Evolutionary conservation across 768 basidiomycete genomes (phyloP), one percentile per base, ranked within the genome.

Genomic region (Phylloporus sp.): DNA sequence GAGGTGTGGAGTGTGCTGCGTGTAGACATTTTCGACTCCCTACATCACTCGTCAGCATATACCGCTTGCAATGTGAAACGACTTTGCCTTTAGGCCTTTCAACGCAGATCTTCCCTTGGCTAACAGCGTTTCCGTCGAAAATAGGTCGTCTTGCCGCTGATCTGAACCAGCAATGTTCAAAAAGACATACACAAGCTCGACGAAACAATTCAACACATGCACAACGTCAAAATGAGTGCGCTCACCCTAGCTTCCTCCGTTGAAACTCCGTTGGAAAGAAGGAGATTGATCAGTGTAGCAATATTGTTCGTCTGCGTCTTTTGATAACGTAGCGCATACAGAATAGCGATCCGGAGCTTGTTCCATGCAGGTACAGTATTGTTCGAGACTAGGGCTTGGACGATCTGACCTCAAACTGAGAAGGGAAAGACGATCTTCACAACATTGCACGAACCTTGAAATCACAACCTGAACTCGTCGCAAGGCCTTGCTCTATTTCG

Each of bases 21-120:
- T 99, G 64, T 97, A 99, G 14, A 98, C 94, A 59, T 99, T 99
- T 69, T 99, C 96, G 5, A 98, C 95, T 3, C 96, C 96, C 90
- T 94, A 45, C 4, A 52, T 28, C 21, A 50, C 41, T 27, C 26
- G 47, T 61, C 35, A 53, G 38, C 18, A 44, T 15, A n/a, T 38
- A 15, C 20, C 27, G 7, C 26, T 36, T 18, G 27, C 23, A 22
- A 28, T 8, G 15, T 8, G 11, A 32, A 28, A 31, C n/a, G 18
- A 53, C 69, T 26, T n/a, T 44, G 90, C 91, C 78, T 96, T 96
- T 38, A 99, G 72, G 6, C 96, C 96, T 62, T 97, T 97, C 57
- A 99, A 64, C 0, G 94, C 96, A 24, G 90, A 93, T 45, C 92
- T 84, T 3, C 96, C 96, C 61, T 93, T 87, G 3, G 91, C 90